Percentiles rank a stretch among this genome's conserved stretches.
Conservation (phyloP, 2,329 filamentous ascomycete species). For the Mycosphaerelloides madeirae region DNA sequence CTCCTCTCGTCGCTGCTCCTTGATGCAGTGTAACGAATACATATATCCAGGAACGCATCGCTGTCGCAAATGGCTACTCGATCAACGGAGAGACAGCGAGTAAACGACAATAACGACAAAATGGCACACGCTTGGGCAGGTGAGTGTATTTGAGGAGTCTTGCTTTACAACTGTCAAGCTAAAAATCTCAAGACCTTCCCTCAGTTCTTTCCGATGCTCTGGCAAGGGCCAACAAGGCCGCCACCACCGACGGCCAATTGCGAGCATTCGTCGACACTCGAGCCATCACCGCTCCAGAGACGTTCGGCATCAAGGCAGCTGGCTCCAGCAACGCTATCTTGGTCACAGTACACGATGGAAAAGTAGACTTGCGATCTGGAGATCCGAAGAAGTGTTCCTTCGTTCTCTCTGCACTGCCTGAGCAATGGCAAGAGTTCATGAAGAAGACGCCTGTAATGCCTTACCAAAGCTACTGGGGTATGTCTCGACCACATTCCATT, state of each 20-base stretch:
- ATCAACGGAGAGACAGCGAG: conserved; percentile 18
- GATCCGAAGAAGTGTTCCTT: conserved; percentile 30
- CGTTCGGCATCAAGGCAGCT: conserved; percentile 32
- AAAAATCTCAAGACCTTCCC: conserved; percentile 19
- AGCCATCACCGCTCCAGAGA: conserved; percentile 26
- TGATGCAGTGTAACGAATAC: too few species aligned
- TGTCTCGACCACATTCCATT: conserved; percentile 14
- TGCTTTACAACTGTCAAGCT: too few species aligned
- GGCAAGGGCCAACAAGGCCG: conserved; percentile 26
- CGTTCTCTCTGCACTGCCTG: conserved; percentile 38
- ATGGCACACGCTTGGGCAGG: conserved; percentile 28
- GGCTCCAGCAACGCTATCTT: conserved; percentile 26
- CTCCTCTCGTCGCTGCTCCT: too few species aligned
- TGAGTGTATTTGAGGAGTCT: too few species aligned
- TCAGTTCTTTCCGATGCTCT: conserved; percentile 22
- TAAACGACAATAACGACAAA: conserved; percentile 8
- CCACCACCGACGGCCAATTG: conserved; percentile 26
- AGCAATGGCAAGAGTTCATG: conserved; percentile 47
- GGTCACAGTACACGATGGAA: conserved; percentile 29
- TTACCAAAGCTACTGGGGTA: conserved; percentile 46
- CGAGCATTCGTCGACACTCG: conserved; percentile 30
- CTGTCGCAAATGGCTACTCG: conserved; percentile 9
- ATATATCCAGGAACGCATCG: too few species aligned
- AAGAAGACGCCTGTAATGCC: conserved; percentile 40
- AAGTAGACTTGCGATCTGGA: conserved; percentile 24